phyloP scores from a whole-genome alignment of 306 rosid genomes.

The Citrullus mucosospermus region DNA sequence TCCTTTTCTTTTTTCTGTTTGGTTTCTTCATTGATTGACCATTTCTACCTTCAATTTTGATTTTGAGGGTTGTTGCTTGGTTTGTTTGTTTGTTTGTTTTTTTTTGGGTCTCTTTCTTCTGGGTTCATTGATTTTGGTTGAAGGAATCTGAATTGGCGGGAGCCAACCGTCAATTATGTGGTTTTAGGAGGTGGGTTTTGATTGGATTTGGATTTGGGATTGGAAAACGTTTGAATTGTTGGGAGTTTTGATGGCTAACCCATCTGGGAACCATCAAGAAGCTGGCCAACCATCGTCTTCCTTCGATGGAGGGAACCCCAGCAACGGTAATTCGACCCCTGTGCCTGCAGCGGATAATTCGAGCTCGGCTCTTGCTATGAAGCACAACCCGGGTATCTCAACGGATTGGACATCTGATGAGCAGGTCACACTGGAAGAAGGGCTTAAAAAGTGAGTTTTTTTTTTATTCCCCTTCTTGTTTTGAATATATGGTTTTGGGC shows the following conservation, averaged over 20 bases:
- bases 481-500: not conserved
- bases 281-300: slow-evolving; percentile 56
- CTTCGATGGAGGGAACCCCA: slow-evolving; percentile 42
- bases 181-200: slow-evolving; percentile 17
- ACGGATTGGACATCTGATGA: slow-evolving; percentile 81
- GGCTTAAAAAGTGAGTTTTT: slow-evolving; percentile 58
- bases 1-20: not conserved
- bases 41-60: not conserved
- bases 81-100: not conserved
- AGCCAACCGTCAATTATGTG: slow-evolving; percentile 30
- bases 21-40: not conserved
- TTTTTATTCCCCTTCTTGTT: not conserved
- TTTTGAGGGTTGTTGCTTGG: not conserved
- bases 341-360: slow-evolving; percentile 47
- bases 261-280: slow-evolving; percentile 66
- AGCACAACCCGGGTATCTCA: slow-evolving; percentile 88
- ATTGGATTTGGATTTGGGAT: slow-evolving; percentile 3
- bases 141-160: slow-evolving; percentile 54
- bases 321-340: slow-evolving; percentile 43
- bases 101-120: not conserved
- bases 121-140: slow-evolving; percentile 7
- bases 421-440: slow-evolving; percentile 70
- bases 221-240: slow-evolving; percentile 5
- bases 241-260: slow-evolving; percentile 48
- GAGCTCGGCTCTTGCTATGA: slow-evolving; percentile 44